phyloP scores from a whole-genome alignment of 1,139 yeast species.

The Diutina ranongensis region DNA sequence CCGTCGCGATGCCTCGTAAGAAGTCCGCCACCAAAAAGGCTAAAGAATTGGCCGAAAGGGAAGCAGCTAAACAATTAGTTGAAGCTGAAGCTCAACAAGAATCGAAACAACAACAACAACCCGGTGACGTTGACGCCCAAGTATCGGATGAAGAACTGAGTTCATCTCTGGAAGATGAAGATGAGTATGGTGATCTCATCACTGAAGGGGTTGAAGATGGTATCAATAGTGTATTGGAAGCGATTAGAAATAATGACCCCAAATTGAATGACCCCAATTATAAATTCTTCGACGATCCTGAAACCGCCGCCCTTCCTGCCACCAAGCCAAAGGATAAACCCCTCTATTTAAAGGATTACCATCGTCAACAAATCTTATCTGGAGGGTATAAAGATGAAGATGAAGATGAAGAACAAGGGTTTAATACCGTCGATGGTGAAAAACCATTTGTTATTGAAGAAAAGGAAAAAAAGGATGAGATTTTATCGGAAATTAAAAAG shows the following conservation, averaged over 20 bases:
- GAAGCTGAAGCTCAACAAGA: neutral
- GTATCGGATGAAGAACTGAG: constrained; percentile 13
- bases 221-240: constrained; percentile 56
- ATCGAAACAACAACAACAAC: no score
- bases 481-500: constrained; percentile 63
- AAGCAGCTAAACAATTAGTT: neutral
- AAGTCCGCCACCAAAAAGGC: constrained; percentile 80
- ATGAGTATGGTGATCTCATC: constrained; percentile 78
- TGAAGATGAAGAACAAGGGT: constrained; percentile 17
- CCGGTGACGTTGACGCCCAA: constrained; percentile 7
- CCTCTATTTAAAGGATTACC: constrained; percentile 83
- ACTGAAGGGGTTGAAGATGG: constrained; percentile 82
- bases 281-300: constrained; percentile 62
- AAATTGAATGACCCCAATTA: constrained; percentile 55
- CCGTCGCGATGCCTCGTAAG: constrained; percentile 95
- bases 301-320: constrained; percentile 14
- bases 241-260: constrained; percentile 56
- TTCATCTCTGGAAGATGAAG: constrained; percentile 63
- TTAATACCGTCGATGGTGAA: constrained; percentile 42
- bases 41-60: constrained; percentile 32
- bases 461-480: constrained; percentile 58
- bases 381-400: constrained; percentile 46
- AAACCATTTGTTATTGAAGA: constrained; percentile 65
- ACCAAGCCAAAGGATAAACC: constrained; percentile 51
- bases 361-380: constrained; percentile 64